phyloP scores from a whole-genome alignment of 2,329 filamentous ascomycete genomes.

The Keithomyces neogunnii region DNA sequence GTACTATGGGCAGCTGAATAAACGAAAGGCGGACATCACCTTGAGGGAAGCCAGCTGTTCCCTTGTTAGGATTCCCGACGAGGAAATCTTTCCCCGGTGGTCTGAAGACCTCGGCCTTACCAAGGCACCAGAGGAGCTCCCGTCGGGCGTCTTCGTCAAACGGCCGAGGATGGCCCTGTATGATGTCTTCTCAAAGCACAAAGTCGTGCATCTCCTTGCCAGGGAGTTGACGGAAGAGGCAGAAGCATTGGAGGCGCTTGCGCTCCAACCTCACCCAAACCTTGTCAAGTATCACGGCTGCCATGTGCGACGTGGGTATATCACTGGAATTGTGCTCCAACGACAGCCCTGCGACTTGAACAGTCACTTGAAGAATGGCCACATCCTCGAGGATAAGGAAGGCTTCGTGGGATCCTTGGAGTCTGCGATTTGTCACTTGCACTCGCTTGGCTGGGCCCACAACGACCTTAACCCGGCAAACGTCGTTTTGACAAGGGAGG shows the following conservation, averaged over 20 bases:
- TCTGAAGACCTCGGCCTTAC: neutral
- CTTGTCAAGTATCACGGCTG: slow-evolving; percentile 20
- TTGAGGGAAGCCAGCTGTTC: neutral
- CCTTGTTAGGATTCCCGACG: neutral
- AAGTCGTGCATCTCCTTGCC: neutral
- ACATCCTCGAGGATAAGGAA: slow-evolving; percentile 3
- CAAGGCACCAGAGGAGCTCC: neutral
- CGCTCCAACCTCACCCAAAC: slow-evolving; percentile 16
- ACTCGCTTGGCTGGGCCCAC: slow-evolving; percentile 12
- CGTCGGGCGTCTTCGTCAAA: neutral
- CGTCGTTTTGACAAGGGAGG: slow-evolving; percentile 10
- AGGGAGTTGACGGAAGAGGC: slow-evolving; percentile 38
- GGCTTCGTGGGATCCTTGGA: slow-evolving; percentile 6
- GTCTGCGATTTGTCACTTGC: slow-evolving; percentile 7
- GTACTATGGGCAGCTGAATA: slow-evolving; percentile 1
- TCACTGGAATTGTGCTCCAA: slow-evolving; percentile 18
- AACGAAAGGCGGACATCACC: neutral
- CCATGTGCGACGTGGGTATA: slow-evolving; percentile 14
- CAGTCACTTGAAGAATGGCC: slow-evolving; percentile 9
- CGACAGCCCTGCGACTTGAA: slow-evolving; percentile 9
- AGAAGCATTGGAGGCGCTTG: slow-evolving; percentile 11
- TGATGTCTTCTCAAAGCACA: neutral
- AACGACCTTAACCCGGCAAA: slow-evolving; percentile 14
- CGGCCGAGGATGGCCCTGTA: neutral
- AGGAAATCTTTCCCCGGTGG: neutral